Conservation (phyloP, 1,284 basidiomycete species). For the Cryptococcus jaspeensis region DNA sequence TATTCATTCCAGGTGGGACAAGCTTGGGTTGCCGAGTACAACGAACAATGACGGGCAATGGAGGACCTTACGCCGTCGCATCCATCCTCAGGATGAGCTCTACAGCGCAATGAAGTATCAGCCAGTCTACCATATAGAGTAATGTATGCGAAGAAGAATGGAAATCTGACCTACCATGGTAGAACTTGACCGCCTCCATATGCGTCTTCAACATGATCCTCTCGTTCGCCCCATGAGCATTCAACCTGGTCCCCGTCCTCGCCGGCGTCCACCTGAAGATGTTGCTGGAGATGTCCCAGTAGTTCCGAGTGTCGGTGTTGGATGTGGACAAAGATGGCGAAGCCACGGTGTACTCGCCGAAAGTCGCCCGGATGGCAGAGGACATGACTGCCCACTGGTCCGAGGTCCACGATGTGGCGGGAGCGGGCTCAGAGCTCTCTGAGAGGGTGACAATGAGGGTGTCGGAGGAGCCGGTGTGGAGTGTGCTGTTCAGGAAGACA, state of each 20-base stretch:
- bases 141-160: too few species aligned
- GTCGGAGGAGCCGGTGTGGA: neutral
- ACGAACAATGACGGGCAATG: too few species aligned
- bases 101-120: neutral
- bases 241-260: conserved; percentile 4
- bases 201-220: conserved; percentile 14
- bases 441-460: neutral
- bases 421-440: conserved; percentile 2
- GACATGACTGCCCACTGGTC: conserved; percentile 1
- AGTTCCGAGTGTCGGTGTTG: conserved; percentile 32
- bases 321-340: conserved; percentile 16
- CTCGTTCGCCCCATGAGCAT: conserved; percentile 35
- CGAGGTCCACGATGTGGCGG: conserved; percentile 1
- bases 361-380: conserved; percentile 9
- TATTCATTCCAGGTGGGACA: too few species aligned
- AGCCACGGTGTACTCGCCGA: conserved; percentile 23
- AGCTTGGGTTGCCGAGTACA: too few species aligned
- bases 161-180: conserved; percentile 11
- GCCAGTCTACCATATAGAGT: neutral
- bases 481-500: conserved; percentile 29
- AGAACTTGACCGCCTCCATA: conserved; percentile 14
- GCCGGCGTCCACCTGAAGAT: conserved; percentile 24
- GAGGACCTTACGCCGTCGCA: neutral
- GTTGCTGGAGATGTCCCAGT: conserved; percentile 22
- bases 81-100: conserved; percentile 1